Base-by-base conservation (phyloP, 257 asterid species). In the Solanum verrucosum region DNA sequence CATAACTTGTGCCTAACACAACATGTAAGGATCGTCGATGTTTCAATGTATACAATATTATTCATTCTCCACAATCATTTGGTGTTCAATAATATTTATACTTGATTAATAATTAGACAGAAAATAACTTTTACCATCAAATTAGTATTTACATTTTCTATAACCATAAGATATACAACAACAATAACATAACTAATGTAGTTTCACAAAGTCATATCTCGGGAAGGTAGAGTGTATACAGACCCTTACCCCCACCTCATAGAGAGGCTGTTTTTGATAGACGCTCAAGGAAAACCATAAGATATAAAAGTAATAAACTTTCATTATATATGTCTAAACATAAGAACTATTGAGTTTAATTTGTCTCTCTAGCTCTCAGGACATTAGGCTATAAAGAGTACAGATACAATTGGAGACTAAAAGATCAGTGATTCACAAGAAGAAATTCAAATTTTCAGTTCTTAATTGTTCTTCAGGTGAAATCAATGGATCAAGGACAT, bases 401-500 rank as follows among this genome's bases (percentile, higher is more conserved):
- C 46, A 42, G 6, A 68, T 8, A 86, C 77, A 59, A 59, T 9
- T 46, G n/a, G 49, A 71, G 68, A 68, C 60, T 38, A 14, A 71
- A 60, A 86, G 44, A 42, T 42, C 67, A 70, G 67, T 3, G 5
- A 3, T 86, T 72, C 88, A 72, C 42, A 72, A 21, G 79, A 46
- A 71, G 20, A 29, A 72, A 73, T 52, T 18, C 68, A 42, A 49
- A 86, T 70, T 46, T 33, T n/a, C 42, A 81, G 37, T 10, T 9
- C 84, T 40, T n/a, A 3, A 44, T 13, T 46, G 73, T 49, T 71
- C 59, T 16, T 81, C 14, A 33, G 56, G 27, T 9, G 72, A 8
- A 60, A 86, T 23, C 86, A 97, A 84, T 56, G 98, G 97, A 75
- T 95, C 98, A 13, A 97, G 44, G 23, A 92, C 89, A 29, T 87